phyloP scores from a whole-genome alignment of 257 asterid species.

The Salvia splendens region DNA sequence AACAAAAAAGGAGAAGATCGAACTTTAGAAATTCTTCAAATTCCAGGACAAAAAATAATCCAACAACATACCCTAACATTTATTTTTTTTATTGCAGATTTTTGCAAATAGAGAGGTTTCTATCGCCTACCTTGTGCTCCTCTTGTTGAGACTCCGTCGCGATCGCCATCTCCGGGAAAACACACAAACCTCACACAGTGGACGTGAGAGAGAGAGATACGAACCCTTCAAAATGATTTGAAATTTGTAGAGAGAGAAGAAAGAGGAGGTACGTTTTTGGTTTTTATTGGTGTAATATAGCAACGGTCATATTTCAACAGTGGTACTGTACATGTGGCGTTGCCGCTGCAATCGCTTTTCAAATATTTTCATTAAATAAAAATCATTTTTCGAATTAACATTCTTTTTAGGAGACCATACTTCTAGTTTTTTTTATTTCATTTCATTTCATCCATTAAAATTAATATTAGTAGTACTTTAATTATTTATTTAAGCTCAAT shows the following conservation, averaged over 20 bases:
- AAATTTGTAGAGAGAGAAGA: conserved; percentile 23
- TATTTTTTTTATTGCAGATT: not conserved
- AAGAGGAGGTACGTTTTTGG: not conserved
- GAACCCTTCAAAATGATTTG: conserved; percentile 30
- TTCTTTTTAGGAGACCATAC: not conserved
- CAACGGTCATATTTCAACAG: conserved; percentile 53
- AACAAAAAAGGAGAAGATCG: not conserved
- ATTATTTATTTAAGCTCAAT: no score
- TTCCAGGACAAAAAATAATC: conserved; percentile 10
- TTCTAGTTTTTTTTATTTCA: not conserved
- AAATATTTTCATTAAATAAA: not conserved
- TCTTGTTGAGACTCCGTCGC: conserved; percentile 52
- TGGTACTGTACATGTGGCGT: conserved; percentile 31
- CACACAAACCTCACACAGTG: conserved; percentile 28
- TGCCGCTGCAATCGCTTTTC: conserved; percentile 31
- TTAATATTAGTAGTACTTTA: no score
- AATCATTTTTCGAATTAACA: not conserved
- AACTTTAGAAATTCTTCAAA: not conserved
- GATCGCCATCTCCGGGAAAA: conserved; percentile 54
- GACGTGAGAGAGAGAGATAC: conserved; percentile 26
- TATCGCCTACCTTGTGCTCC: conserved; percentile 47
- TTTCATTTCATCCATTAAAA: no score
- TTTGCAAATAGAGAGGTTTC: not conserved
- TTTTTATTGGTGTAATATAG: conserved; percentile 32
- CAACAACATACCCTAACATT: not conserved